Evolutionary conservation across 495 filamentous ascomycete species (phyloP).

Genomic region (Oidiodendron maius): DNA sequence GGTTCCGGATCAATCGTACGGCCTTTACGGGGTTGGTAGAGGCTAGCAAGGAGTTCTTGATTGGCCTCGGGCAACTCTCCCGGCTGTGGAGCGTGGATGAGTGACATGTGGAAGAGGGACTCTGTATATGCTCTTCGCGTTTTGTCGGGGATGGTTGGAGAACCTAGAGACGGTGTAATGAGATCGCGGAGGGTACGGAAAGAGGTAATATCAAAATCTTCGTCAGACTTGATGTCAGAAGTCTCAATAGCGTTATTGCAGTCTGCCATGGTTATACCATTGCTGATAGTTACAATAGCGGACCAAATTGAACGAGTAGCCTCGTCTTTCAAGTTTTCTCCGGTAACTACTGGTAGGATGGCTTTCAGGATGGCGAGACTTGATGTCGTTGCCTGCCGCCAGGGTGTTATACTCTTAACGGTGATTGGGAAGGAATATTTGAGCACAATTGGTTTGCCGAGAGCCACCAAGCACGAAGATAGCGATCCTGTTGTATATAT

Average conservation of each 20-base stretch:
- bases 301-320: conserved; percentile 48
- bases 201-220: conserved; percentile 73
- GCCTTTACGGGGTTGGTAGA: conserved; percentile 62
- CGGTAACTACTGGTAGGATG: conserved; percentile 56
- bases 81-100: conserved; percentile 66
- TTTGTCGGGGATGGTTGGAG: conserved; percentile 53
- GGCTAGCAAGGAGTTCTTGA: conserved; percentile 49
- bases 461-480: conserved; percentile 50
- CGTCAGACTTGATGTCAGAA: conserved; percentile 50
- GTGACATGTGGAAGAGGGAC: conserved; percentile 74
- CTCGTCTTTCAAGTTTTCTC: conserved; percentile 43
- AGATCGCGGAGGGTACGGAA: conserved; percentile 63
- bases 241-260: conserved; percentile 33
- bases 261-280: conserved; percentile 55
- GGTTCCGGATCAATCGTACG: conserved; percentile 64
- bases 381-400: conserved; percentile 71
- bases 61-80: conserved; percentile 53
- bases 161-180: conserved; percentile 70
- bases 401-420: conserved; percentile 56
- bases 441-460: conserved; percentile 60
- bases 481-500: conserved; percentile 62
- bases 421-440: conserved; percentile 65
- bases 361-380: conserved; percentile 62
- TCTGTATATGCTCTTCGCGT: conserved; percentile 66
- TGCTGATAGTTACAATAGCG: conserved; percentile 50